Percentiles rank a stretch among this genome's conserved stretches.
Evolutionary conservation across 2,329 filamentous ascomycete species (phyloP).

Genomic region (Clonostachys sp.): DNA sequence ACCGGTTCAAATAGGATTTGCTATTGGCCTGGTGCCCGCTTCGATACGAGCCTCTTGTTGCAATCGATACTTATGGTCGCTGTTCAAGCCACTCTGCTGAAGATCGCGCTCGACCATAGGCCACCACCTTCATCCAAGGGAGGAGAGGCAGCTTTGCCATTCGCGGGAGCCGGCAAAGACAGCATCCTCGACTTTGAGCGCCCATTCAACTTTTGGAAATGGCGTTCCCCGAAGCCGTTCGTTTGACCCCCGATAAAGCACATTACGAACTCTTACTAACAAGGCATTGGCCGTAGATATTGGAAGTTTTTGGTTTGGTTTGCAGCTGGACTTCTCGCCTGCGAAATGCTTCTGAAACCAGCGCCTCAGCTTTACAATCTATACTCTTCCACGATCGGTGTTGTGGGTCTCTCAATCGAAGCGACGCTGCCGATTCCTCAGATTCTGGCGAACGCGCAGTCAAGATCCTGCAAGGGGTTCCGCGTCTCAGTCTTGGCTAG

Average conservation of each 20-base stretch:
- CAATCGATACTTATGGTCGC: conserved; percentile 63
- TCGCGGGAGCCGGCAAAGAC: conserved; percentile 44
- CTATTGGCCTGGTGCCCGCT: conserved; percentile 64
- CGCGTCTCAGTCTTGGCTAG: conserved; percentile 69
- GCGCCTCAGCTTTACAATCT: conserved; percentile 51
- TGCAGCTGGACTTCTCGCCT: conserved; percentile 50
- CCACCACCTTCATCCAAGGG: conserved; percentile 54
- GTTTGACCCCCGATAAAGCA: conserved; percentile 14
- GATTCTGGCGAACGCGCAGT: conserved; percentile 64
- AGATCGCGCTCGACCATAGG: conserved; percentile 66
- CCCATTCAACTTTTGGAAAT: conserved; percentile 81
- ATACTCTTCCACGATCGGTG: conserved; percentile 67
- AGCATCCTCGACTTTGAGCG: conserved; percentile 36
- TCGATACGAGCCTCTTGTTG: conserved; percentile 57
- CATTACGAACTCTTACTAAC: neutral
- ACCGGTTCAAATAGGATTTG: conserved; percentile 46
- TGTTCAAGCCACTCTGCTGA: conserved; percentile 59
- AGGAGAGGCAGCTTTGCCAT: conserved; percentile 57
- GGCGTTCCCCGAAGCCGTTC: conserved; percentile 65
- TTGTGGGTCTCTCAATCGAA: conserved; percentile 73
- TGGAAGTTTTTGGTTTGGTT: conserved; percentile 75
- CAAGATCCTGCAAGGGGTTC: conserved; percentile 72
- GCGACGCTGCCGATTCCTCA: conserved; percentile 80
- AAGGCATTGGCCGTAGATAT: conserved; percentile 44
- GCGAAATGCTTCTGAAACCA: conserved; percentile 64